phyloP scores from a whole-genome alignment of 2,329 filamentous ascomycete genomes.

The Dactylonectria macrodidyma region DNA sequence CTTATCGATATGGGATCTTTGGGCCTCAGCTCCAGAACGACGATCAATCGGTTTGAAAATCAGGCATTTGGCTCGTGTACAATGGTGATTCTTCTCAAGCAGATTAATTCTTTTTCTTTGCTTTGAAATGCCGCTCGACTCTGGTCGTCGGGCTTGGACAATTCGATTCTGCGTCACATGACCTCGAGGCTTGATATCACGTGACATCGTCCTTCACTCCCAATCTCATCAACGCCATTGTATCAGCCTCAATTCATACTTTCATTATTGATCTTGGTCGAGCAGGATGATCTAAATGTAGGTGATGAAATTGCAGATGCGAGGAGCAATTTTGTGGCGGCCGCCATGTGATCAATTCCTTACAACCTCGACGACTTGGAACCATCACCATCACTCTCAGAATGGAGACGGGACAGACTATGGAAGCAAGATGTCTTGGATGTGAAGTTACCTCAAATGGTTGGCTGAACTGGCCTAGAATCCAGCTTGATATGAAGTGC shows the following conservation, averaged over 20 bases:
- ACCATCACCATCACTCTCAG: not conserved
- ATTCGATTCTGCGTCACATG: slow-evolving; percentile 26
- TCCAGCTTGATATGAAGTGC: not conserved
- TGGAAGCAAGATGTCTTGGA: not conserved
- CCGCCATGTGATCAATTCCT: not conserved
- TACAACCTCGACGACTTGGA: no score
- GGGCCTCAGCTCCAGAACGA: not conserved
- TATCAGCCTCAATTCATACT: no score
- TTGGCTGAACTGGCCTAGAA: not conserved
- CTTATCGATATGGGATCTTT: slow-evolving; percentile 51
- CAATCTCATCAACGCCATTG: not conserved
- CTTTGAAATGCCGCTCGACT: slow-evolving; percentile 20
- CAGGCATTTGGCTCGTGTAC: not conserved
- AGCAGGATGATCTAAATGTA: not conserved
- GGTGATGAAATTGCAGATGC: not conserved
- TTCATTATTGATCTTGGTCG: not conserved
- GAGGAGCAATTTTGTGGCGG: not conserved
- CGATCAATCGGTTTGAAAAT: slow-evolving; percentile 5
- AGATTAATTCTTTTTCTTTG: slow-evolving; percentile 4
- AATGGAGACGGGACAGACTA: not conserved
- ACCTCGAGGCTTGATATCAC: not conserved
- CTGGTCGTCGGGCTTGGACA: slow-evolving; percentile 1
- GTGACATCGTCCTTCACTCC: not conserved
- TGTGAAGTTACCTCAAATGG: not conserved
- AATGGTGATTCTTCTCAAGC: not conserved